Percentiles rank a stretch among this genome's conserved stretches.
These are phyloP conservation scores for Linderina pennispora DNA, from an alignment of 192 early-diverging fungal genomes.

Conservation along the genomic window DNA sequence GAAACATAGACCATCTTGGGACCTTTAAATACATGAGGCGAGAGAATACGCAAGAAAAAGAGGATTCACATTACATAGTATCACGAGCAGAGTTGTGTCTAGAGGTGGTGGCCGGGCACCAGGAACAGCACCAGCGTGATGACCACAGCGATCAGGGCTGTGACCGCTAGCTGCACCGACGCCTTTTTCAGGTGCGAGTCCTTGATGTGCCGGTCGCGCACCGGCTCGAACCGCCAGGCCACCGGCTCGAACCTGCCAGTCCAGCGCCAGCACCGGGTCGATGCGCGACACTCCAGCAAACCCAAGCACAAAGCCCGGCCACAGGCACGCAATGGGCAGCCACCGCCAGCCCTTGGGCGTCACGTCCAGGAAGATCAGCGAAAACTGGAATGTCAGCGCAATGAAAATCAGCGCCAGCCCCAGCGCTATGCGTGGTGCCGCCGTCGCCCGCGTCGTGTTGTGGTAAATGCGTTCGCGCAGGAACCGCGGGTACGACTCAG, in stretches of 20 bases:
- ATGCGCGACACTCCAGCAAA: conserved; percentile 38
- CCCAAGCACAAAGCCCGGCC: conserved; percentile 23
- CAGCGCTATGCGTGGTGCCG: conserved; percentile 38
- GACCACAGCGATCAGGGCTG: conserved; percentile 18
- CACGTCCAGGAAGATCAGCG: conserved; percentile 40
- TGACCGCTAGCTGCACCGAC: conserved; percentile 17
- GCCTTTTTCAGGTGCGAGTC: conserved; percentile 34
- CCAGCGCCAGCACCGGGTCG: conserved; percentile 37
- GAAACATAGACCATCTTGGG: not conserved
- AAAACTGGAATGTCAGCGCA: conserved; percentile 32
- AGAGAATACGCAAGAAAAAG: not conserved
- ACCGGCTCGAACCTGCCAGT: conserved; percentile 32
- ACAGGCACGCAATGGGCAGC: conserved; percentile 38
- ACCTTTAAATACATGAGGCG: not conserved
- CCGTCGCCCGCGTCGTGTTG: conserved; percentile 40
- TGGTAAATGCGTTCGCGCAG: conserved; percentile 39
- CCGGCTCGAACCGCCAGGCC: conserved; percentile 27
- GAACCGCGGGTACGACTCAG: conserved; percentile 44
- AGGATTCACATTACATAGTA: too few relatives aligned
- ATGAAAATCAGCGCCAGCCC: conserved; percentile 39
- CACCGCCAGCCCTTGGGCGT: conserved; percentile 46
- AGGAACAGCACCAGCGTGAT: conserved; percentile 36
- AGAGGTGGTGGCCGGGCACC: conserved; percentile 41
- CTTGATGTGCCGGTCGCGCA: conserved; percentile 20
- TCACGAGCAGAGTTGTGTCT: not conserved